These are phyloP conservation scores for Candida sakaeoensis DNA, from an alignment of 805 yeast species.

Conservation along the genomic window DNA sequence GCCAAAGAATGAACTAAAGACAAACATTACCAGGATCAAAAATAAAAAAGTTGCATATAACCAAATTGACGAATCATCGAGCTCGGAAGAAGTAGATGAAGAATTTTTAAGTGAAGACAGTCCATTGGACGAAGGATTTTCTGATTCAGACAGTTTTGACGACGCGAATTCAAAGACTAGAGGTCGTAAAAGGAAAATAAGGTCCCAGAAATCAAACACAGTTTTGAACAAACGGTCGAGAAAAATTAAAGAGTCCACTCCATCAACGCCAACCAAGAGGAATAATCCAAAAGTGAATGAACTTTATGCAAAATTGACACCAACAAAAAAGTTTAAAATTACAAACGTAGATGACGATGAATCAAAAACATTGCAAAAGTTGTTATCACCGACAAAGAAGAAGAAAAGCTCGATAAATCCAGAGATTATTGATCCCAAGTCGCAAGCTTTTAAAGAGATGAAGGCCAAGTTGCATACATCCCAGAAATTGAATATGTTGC, in stretches of 20 bases:
- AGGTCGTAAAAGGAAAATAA: background rate
- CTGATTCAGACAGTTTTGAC: conserved; percentile 9
- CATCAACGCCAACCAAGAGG: conserved; percentile 16
- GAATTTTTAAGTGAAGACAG: background rate
- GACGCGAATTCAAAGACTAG: too few relatives aligned
- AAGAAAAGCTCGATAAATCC: too few relatives aligned
- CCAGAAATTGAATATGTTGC: conserved; percentile 51
- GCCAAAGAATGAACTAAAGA: conserved; percentile 1
- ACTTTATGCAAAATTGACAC: conserved; percentile 18
- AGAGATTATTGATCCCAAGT: conserved; percentile 18
- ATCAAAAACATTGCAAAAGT: conserved; percentile 11
- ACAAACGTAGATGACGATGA: conserved; percentile 16
- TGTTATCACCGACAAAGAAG: conserved; percentile 13
- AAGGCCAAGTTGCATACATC: conserved; percentile 43
- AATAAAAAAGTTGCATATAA: conserved; percentile 6
- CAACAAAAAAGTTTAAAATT: conserved; percentile 23
- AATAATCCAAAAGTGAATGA: conserved; percentile 24
- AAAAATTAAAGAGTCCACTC: background rate
- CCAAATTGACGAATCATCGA: conserved; percentile 7
- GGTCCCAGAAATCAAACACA: conserved; percentile 1
- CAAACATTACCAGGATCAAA: conserved; percentile 4
- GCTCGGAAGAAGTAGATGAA: background rate
- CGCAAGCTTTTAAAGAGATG: conserved; percentile 33
- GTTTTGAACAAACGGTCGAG: conserved; percentile 9
- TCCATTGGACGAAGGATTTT: too few relatives aligned